Conservation (phyloP, 768 basidiomycete genomes). For the Leccinum arenicola region DNA sequence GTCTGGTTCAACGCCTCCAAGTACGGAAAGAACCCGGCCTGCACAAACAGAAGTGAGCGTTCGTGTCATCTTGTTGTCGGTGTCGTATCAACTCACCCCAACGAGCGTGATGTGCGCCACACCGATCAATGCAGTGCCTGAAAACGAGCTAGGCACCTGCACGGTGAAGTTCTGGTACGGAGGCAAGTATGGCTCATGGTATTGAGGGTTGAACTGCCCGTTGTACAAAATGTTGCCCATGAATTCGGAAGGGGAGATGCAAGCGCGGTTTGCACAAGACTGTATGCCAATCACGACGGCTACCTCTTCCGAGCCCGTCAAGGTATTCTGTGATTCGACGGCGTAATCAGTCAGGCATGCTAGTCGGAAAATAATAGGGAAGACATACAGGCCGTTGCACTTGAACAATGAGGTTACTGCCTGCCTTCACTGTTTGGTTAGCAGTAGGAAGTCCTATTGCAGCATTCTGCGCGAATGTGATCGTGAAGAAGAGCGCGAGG, state of each 20-base stretch:
- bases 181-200: slow-evolving; percentile 25
- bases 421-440: slow-evolving; percentile 32
- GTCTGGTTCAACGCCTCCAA: slow-evolving; percentile 35
- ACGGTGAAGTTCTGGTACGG: slow-evolving; percentile 49
- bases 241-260: slow-evolving; percentile 23
- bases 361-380: neutral
- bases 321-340: slow-evolving; percentile 25
- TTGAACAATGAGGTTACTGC: slow-evolving; percentile 41
- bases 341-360: neutral
- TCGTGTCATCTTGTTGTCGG: neutral
- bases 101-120: slow-evolving; percentile 38
- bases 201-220: slow-evolving; percentile 41
- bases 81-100: slow-evolving; percentile 35
- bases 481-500: slow-evolving; percentile 2
- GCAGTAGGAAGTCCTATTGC: slow-evolving; percentile 38
- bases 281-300: slow-evolving; percentile 44
- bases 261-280: slow-evolving; percentile 34
- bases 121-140: slow-evolving; percentile 35
- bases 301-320: slow-evolving; percentile 42
- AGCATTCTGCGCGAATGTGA: slow-evolving; percentile 38
- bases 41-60: neutral
- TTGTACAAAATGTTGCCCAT: slow-evolving; percentile 48
- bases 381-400: slow-evolving; percentile 46
- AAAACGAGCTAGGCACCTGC: slow-evolving; percentile 31
- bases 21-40: slow-evolving; percentile 34